Conservation (phyloP, 345 rosid species). For the Geranium rotundifolium region DNA sequence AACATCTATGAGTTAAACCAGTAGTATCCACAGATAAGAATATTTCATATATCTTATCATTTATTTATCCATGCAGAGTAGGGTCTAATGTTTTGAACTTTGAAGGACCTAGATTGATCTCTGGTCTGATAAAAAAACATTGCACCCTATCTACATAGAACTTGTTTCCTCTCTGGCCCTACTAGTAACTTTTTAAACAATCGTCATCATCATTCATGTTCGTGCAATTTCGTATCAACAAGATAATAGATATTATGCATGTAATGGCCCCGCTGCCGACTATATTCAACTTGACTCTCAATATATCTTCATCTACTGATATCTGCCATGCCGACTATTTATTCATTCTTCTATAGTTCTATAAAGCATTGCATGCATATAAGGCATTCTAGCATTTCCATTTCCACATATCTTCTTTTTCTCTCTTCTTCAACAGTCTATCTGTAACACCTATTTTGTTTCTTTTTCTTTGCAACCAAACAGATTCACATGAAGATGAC, state of each 20-base stretch:
- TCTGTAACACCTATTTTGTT: slow-evolving; percentile 5
- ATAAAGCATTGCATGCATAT: not conserved
- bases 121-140: not conserved
- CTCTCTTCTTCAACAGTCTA: slow-evolving; percentile 4
- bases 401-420: not conserved
- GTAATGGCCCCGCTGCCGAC: slow-evolving; percentile 18
- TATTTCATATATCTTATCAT: slow-evolving; percentile 45
- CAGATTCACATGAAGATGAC: slow-evolving; percentile 17
- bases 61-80: too few species aligned
- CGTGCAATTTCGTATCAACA: slow-evolving; percentile 53
- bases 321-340: not conserved
- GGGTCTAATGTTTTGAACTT: too few species aligned
- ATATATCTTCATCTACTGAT: not conserved
- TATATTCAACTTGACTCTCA: not conserved
- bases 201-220: slow-evolving; percentile 19
- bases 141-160: not conserved
- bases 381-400: not conserved
- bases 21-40: not conserved
- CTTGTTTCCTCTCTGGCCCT: not conserved
- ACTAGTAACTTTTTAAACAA: not conserved
- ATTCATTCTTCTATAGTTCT: not conserved
- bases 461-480: slow-evolving; percentile 5
- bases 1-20: not conserved
- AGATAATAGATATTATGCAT: slow-evolving; percentile 2
- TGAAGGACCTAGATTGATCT: not conserved